Evolutionary conservation across 257 asterid genomes (phyloP), one percentile per base, ranked within the genome.

Genomic region (Leptodermis oblonga): DNA sequence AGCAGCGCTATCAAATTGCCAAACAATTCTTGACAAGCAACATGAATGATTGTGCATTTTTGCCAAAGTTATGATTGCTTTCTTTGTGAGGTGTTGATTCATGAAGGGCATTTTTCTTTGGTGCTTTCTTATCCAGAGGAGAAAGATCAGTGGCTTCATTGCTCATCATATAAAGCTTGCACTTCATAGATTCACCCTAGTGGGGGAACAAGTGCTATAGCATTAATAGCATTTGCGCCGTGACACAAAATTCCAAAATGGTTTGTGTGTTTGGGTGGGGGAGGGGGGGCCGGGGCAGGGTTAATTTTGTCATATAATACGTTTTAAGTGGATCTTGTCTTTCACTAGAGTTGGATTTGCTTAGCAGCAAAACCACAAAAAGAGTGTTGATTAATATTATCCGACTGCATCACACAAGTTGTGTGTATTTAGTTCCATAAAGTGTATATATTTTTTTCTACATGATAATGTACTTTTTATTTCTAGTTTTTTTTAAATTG

Each of bases 181-280:
- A n/a, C n/a, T n/a, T n/a, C n/a, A n/a, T 52, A 39, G 43, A 9
- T 52, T 52, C 59, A 52, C 5, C 5, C 11, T 52, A 52, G 59
- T 52, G 59, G 59, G 20, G 59, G 59, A 52, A 52, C 59, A 52
- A 22, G 59, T 52, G 26, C 58, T 14, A n/a, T 51, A 51, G 58
- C 58, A 51, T 28, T 51, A 18, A n/a, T n/a, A 52, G n/a, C n/a
- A 52, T 52, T 52, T 52, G 59, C 59, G 59, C 3, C 9, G 59
- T 52, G 59, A 52, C 59, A 52, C 59, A 52, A 52, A 30, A 52
- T 52, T 52, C 59, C 59, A 52, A 22, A 1, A 30, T 52, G 31
- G 23, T 22, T 22, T n/a, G n/a, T n/a, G n/a, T n/a, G n/a, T n/a
- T n/a, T n/a, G n/a, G n/a, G n/a, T n/a, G n/a, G n/a, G n/a, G n/a